Conservation (phyloP, 208 protist species). For the Leptomonas seymouri region DNA sequence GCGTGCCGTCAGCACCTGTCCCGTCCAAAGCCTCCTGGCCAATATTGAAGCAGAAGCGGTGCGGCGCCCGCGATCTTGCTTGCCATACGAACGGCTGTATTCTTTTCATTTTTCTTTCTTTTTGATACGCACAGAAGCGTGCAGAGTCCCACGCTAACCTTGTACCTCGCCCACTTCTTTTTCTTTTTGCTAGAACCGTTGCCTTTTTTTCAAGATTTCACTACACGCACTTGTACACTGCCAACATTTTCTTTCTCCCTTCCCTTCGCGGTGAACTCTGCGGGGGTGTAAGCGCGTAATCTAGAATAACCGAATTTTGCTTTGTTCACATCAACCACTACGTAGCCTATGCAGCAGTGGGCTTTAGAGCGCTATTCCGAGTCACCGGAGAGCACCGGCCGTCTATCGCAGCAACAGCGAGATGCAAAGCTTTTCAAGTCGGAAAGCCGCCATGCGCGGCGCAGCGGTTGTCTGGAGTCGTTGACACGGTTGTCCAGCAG, state of each 20-base stretch:
- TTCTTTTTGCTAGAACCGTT: conserved; percentile 9
- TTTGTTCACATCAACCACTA: background rate
- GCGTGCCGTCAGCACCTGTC: background rate
- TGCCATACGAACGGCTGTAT: background rate
- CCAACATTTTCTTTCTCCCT: conserved; percentile 5
- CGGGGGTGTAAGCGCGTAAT: too few relatives aligned
- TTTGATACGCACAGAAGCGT: background rate
- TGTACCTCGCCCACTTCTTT: conserved; percentile 10
- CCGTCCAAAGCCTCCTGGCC: background rate
- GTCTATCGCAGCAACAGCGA: conserved; percentile 13
- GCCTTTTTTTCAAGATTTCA: conserved; percentile 6
- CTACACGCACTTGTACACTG: conserved; percentile 5
- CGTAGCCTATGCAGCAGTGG: conserved; percentile 32
- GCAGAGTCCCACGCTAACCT: background rate
- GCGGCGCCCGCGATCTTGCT: background rate
- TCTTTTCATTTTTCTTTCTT: background rate
- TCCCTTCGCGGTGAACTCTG: too few relatives aligned
- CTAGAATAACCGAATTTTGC: background rate
- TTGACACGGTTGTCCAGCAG: background rate
- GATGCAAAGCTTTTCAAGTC: conserved; percentile 19
- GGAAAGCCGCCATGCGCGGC: conserved; percentile 2
- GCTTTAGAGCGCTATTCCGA: conserved; percentile 30
- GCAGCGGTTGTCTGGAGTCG: conserved; percentile 3
- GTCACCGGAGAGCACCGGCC: conserved; percentile 35
- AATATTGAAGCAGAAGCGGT: too few relatives aligned